Evolutionary conservation across 805 yeast species (phyloP).

Genomic region (Starmerella riodocensis): DNA sequence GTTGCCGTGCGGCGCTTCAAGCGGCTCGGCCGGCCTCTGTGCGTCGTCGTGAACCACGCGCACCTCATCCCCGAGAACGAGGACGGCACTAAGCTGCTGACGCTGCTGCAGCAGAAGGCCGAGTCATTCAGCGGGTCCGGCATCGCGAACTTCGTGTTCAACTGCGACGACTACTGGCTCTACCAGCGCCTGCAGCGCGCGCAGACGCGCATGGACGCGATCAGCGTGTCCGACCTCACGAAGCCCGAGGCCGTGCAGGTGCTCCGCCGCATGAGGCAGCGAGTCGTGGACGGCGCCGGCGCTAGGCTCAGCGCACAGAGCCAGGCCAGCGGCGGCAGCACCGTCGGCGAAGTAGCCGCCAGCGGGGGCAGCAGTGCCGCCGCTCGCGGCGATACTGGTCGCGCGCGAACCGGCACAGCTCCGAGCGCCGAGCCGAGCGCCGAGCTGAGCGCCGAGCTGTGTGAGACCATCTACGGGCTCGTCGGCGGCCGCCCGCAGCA

Average conservation of each 20-base stretch:
- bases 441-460: slow-evolving; percentile 30
- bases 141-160: slow-evolving; percentile 54
- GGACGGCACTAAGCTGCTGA: slow-evolving; percentile 57
- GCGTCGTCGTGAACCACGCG: slow-evolving; percentile 57
- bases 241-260: slow-evolving; percentile 45
- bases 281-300: too few relatives aligned
- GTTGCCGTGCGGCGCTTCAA: slow-evolving; percentile 40
- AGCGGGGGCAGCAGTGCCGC: too few relatives aligned
- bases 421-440: slow-evolving; percentile 33
- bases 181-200: slow-evolving; percentile 59
- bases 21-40: slow-evolving; percentile 41
- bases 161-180: slow-evolving; percentile 78
- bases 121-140: slow-evolving; percentile 65
- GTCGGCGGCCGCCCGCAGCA: slow-evolving; percentile 83
- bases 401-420: slow-evolving; percentile 32
- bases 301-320: too few relatives aligned
- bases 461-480: slow-evolving; percentile 47
- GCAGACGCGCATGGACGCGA: slow-evolving; percentile 61
- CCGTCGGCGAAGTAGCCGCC: too few relatives aligned
- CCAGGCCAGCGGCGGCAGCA: too few relatives aligned
- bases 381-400: too few relatives aligned
- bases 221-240: slow-evolving; percentile 49
- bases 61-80: slow-evolving; percentile 66
- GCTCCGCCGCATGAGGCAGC: slow-evolving; percentile 36
- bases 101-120: slow-evolving; percentile 70